phyloP scores from a whole-genome alignment of 2,329 filamentous ascomycete species.

The Arthroderma sp. region DNA sequence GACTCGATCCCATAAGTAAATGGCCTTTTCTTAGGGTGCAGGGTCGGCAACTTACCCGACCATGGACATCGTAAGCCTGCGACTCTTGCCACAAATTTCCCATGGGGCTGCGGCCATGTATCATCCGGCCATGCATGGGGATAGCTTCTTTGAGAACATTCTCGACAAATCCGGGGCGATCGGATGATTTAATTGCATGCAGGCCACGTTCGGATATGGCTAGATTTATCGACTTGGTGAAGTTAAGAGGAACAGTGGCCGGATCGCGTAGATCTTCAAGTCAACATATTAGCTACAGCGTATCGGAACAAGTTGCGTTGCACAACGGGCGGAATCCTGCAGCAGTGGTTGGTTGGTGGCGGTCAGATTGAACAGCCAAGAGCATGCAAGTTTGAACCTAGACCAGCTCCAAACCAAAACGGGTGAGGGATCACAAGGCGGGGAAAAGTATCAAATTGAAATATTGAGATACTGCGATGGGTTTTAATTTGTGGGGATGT shows the following conservation, averaged over 20 bases:
- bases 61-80: constrained; percentile 85
- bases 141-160: constrained; percentile 66
- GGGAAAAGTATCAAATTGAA: neutral
- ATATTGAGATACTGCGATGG: neutral
- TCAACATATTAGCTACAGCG: neutral
- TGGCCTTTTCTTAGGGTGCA: neutral
- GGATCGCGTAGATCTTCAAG: constrained; percentile 69
- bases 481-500: too few relatives aligned
- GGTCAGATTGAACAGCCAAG: too few relatives aligned
- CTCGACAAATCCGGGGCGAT: constrained; percentile 54
- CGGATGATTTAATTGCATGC: constrained; percentile 64
- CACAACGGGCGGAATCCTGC: too few relatives aligned
- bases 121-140: constrained; percentile 94
- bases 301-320: too few relatives aligned
- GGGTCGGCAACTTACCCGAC: constrained; percentile 47
- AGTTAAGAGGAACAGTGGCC: constrained; percentile 74
- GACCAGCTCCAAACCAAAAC: too few relatives aligned
- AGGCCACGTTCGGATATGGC: constrained; percentile 89
- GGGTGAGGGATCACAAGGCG: too few relatives aligned
- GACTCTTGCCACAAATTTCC: constrained; percentile 60
- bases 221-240: constrained; percentile 96
- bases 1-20: constrained; percentile 1
- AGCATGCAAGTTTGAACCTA: too few relatives aligned
- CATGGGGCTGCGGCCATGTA: constrained; percentile 56
- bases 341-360: too few relatives aligned